Base-by-base conservation (phyloP, 805 yeast genomes). In the Scheffersomyces lignosus region DNA sequence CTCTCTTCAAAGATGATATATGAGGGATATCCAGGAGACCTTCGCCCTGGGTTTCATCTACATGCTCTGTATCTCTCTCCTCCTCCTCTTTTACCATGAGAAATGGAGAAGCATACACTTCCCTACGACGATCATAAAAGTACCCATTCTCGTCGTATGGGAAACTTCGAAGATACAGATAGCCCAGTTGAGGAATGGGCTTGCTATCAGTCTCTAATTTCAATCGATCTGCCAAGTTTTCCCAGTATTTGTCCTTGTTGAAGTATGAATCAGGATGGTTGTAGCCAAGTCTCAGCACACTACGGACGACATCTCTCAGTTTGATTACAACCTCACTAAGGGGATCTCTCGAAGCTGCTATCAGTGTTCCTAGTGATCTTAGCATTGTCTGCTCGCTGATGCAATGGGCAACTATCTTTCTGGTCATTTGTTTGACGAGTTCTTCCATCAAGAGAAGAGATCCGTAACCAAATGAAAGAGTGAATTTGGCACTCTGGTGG, bases 171-270 rank as follows among this genome's bases (percentile, higher is more conserved):
- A n/a, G n/a, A n/a, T n/a, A n/a, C n/a, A n/a, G n/a, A n/a, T n/a
- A n/a, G n/a, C n/a, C n/a, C n/a, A n/a, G n/a, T n/a, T n/a, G n/a
- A n/a, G n/a, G n/a, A n/a, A n/a, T n/a, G n/a, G n/a, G n/a, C 15
- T 30, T 15, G 12, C 7, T 24, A 7, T 16, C 13, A n/a, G 13
- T 23, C 24, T 37, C 36, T 8, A 34, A 7, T 1, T 29, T 33
- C 4, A 37, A 24, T n/a, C 44, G 18, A 9, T 12, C 15, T 30
- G 26, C 33, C 10, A 40, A 8, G 17, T 30, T 34, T 3, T 33
- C 34, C 45, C 45, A 44, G 31, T 33, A 37, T 15, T 29, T 15
- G 16, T 34, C 27, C 45, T 41, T 34, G 27, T 37, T 38, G 24
- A 37, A 37, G 10, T 7, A 17, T 9, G 24, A 27, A 16, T 38